phyloP scores from a whole-genome alignment of 2,329 filamentous ascomycete species.

The Exophiala phaeomuriformis region DNA sequence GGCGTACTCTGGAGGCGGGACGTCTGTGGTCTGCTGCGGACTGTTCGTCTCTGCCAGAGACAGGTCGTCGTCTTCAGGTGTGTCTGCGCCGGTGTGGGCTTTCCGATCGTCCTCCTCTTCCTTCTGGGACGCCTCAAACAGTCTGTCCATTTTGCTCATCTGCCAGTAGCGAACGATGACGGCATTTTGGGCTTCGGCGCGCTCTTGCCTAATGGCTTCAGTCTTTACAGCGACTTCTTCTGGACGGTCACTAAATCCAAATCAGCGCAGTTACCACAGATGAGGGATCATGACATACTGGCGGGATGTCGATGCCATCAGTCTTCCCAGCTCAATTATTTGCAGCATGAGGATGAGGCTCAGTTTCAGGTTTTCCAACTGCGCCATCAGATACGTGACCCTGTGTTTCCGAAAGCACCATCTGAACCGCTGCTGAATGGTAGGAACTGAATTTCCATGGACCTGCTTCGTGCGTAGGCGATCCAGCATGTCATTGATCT shows the following conservation, averaged over 20 bases:
- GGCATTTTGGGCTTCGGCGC: slow-evolving; percentile 39
- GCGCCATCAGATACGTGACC: slow-evolving; percentile 37
- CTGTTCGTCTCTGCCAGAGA: slow-evolving; percentile 6
- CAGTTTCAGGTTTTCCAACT: slow-evolving; percentile 37
- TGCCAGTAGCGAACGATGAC: slow-evolving; percentile 40
- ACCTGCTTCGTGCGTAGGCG: slow-evolving; percentile 28
- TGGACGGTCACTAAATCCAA: slow-evolving; percentile 17
- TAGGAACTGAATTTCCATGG: slow-evolving; percentile 27
- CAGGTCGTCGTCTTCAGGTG: slow-evolving; percentile 14
- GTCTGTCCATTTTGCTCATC: slow-evolving; percentile 32
- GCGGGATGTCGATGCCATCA: slow-evolving; percentile 29
- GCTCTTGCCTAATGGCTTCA: slow-evolving; percentile 35
- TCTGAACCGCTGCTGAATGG: slow-evolving; percentile 33
- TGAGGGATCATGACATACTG: slow-evolving; percentile 18
- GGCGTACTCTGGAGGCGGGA: slow-evolving; percentile 16
- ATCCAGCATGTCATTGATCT: slow-evolving; percentile 39
- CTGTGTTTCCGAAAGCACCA: slow-evolving; percentile 39
- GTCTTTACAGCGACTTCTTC: slow-evolving; percentile 26
- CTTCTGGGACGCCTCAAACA: slow-evolving; percentile 34
- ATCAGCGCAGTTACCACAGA: background rate
- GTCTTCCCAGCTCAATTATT: slow-evolving; percentile 34
- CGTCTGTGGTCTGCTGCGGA: slow-evolving; percentile 3
- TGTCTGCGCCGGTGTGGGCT: slow-evolving; percentile 24
- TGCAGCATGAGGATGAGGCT: slow-evolving; percentile 36
- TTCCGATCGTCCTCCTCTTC: slow-evolving; percentile 31